These are phyloP conservation scores for Malus hybrid DNA, from an alignment of 331 rosid genomes.

Conservation along the genomic window DNA sequence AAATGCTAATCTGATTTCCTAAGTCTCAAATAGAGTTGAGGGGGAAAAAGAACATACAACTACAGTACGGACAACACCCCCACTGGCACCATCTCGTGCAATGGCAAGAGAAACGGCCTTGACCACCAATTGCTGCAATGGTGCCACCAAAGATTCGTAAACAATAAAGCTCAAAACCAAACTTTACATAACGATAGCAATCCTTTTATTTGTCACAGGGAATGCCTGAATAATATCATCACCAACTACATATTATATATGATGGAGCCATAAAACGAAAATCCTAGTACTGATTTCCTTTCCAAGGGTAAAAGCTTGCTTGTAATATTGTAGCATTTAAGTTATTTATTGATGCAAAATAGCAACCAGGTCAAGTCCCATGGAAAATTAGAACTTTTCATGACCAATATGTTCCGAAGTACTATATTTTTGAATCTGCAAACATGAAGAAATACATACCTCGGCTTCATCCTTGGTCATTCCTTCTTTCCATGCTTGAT, in stretches of 20 bases:
- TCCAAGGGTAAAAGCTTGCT: neutral
- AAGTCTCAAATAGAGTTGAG: neutral
- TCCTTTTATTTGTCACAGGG: neutral
- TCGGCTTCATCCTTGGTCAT: conserved; percentile 99
- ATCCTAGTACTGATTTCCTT: neutral
- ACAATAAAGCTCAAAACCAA: neutral
- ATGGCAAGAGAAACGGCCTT: conserved; percentile 99
- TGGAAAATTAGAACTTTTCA: neutral
- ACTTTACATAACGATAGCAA: neutral
- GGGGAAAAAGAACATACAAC: conserved; percentile 41
- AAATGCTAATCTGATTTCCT: neutral
- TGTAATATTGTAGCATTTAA: neutral
- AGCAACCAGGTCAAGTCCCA: neutral
- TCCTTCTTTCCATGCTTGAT: conserved; percentile 97
- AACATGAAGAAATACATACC: conserved; percentile 40
- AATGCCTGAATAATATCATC: neutral
- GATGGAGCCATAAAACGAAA: neutral
- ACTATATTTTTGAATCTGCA: neutral
- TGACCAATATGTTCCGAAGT: neutral
- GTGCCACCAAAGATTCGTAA: conserved; percentile 4
- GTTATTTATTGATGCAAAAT: neutral
- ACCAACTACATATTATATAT: neutral
- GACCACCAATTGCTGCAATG: conserved; percentile 64
- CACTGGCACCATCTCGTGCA: conserved; percentile 99
- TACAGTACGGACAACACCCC: conserved; percentile 95